These are phyloP conservation scores for Fomitopsis schrenkii DNA, from an alignment of 1,284 basidiomycete species.

Conservation along the genomic window DNA sequence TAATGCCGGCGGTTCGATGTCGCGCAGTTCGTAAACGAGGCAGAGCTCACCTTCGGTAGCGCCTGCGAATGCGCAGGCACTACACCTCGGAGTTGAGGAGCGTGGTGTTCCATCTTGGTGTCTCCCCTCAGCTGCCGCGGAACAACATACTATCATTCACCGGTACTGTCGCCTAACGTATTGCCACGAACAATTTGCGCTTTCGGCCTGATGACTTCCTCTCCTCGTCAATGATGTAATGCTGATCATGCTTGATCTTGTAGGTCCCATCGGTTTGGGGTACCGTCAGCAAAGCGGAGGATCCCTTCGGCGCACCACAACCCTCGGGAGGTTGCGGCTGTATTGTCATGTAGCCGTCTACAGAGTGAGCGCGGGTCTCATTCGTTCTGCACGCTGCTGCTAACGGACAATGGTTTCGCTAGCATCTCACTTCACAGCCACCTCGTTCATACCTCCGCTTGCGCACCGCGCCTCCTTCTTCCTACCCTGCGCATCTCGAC, in stretches of 20 bases:
- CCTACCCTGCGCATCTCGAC: neutral
- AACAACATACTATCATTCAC: neutral
- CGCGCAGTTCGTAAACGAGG: neutral
- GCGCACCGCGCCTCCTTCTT: neutral
- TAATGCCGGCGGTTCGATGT: neutral
- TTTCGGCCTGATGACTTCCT: neutral
- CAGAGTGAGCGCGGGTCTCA: neutral
- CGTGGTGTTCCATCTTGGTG: neutral
- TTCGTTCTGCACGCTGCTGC: neutral
- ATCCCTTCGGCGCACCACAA: slow-evolving; percentile 75
- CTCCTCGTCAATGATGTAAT: neutral
- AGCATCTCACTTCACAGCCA: neutral
- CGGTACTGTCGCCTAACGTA: neutral
- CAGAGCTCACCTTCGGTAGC: neutral
- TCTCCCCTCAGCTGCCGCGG: neutral
- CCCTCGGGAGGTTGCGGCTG: slow-evolving; percentile 40
- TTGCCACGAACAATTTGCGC: neutral
- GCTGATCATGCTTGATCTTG: slow-evolving; percentile 1
- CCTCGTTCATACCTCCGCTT: neutral
- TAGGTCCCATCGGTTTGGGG: slow-evolving; percentile 93
- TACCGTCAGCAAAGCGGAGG: slow-evolving; percentile 78
- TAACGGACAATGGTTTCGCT: neutral
- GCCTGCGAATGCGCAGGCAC: neutral
- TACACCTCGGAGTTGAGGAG: neutral
- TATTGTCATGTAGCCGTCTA: slow-evolving; percentile 15